Base-by-base conservation (phyloP, 768 basidiomycete species). In the Austroboletus festivus region DNA sequence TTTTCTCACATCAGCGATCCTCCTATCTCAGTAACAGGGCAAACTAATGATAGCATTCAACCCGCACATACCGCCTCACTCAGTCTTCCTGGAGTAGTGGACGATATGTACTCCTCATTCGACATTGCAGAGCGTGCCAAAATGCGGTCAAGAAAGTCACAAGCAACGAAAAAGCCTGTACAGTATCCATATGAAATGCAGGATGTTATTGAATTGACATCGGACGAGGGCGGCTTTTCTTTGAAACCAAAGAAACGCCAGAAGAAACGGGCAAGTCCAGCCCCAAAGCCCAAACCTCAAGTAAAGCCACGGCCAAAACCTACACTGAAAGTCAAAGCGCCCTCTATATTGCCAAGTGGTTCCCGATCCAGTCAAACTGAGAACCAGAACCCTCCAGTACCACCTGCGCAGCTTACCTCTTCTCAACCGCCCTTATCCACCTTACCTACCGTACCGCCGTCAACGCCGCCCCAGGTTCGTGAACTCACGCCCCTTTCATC, bases 81-180 rank as follows among this genome's bases (percentile, higher is more conserved):
- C n/a, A 38, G 18, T 28, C 23, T 54, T 24, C 51, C 55, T 6
- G 55, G 50, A 11, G n/a, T 11, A 2, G n/a, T 41, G 9, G 60
- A 46, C 0, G 63, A 67, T 33, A 31, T 23, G 22, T 59, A 60
- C 31, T 59, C 54, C 38, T 56, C 60, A 5, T 56, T 68, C 37
- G 74, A 63, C 52, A 80, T 81, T 21, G 80, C 80, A n/a, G 80
- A 82, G 35, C 72, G 80, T 16, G 76, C 80, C 42, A 82, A 82
- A 56, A 79, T 71, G 63, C 78, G 80, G 16, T 70, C 75, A 47
- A 66, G 79, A 20, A 69, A 61, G 19, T 45, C 67, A 8, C 56
- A 52, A 38, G 21, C 54, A 19, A 23, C 53, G 3, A 65, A 64
- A 18, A 37, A 47, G n/a, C n/a, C n/a, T n/a, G n/a, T n/a, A n/a